phyloP scores from a whole-genome alignment of 257 asterid species.

The Oldenlandia corymbosa region DNA sequence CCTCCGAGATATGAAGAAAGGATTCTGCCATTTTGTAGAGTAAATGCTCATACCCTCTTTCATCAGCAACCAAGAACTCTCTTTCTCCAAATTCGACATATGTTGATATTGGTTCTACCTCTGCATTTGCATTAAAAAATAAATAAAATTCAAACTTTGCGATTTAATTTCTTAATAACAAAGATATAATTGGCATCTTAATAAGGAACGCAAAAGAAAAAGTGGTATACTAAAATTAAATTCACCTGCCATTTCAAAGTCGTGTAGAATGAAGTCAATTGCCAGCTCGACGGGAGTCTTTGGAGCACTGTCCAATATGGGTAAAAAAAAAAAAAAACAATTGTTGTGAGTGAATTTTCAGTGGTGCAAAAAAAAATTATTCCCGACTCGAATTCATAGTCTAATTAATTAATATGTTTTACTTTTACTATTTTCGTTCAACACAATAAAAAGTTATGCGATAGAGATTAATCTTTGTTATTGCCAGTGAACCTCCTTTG shows the following conservation, averaged over 20 bases:
- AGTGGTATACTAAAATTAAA: neutral
- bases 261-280: slow-evolving; percentile 89
- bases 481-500: too few species aligned
- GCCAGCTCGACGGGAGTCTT: slow-evolving; percentile 90
- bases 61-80: slow-evolving; percentile 81
- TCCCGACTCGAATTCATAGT: too few species aligned
- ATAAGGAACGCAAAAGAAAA: too few species aligned
- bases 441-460: too few species aligned
- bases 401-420: too few species aligned
- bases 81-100: slow-evolving; percentile 83
- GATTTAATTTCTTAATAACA: neutral
- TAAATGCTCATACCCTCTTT: slow-evolving; percentile 87
- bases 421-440: too few species aligned
- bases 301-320: slow-evolving; percentile 45
- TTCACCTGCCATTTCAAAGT: slow-evolving; percentile 96
- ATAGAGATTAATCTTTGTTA: too few species aligned
- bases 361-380: too few species aligned
- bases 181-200: neutral
- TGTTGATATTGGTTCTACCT: slow-evolving; percentile 91
- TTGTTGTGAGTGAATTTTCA: too few species aligned
- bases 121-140: slow-evolving; percentile 26
- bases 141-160: neutral
- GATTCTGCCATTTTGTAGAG: slow-evolving; percentile 60
- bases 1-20: slow-evolving; percentile 52
- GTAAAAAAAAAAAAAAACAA: neutral